Percentiles rank a stretch among this genome's conserved stretches.
Evolutionary conservation across 176 grass and related monocot species (phyloP).

Genomic region (Hordeum marinum): DNA sequence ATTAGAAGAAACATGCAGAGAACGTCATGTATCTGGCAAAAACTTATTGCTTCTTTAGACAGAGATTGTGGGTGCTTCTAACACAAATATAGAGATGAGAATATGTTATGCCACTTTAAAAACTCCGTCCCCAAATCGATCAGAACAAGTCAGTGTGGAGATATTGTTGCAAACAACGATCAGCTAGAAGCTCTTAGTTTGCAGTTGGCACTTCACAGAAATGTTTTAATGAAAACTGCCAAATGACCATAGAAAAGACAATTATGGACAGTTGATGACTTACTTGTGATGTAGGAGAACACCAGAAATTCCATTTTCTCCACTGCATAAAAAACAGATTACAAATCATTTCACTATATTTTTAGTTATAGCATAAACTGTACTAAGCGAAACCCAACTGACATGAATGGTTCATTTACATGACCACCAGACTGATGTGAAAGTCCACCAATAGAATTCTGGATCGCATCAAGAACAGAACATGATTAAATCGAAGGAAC

Average conservation of each 20-base stretch:
- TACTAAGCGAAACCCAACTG: slow-evolving; percentile 26
- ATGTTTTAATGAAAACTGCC: slow-evolving; percentile 13
- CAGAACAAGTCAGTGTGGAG: background rate
- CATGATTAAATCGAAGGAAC: slow-evolving; percentile 26
- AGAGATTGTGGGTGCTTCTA: background rate
- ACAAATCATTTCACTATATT: slow-evolving; percentile 21
- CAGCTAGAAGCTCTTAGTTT: background rate
- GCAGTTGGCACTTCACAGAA: background rate
- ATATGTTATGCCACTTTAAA: background rate
- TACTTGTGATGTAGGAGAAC: slow-evolving; percentile 99
- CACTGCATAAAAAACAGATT: slow-evolving; percentile 45
- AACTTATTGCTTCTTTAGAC: background rate
- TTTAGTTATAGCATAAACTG: slow-evolving; percentile 4
- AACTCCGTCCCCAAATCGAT: background rate
- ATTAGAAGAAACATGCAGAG: background rate
- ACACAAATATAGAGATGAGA: background rate
- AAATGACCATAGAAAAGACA: slow-evolving; percentile 36
- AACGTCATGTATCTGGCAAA: background rate
- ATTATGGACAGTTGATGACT: slow-evolving; percentile 42
- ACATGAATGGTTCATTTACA: slow-evolving; percentile 94
- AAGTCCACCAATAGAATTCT: slow-evolving; percentile 96
- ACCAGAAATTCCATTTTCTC: slow-evolving; percentile 87
- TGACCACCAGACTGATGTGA: slow-evolving; percentile 88
- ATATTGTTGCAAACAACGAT: slow-evolving; percentile 11
- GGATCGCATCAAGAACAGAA: slow-evolving; percentile 33